Conservation (phyloP, 2,329 filamentous ascomycete genomes). For the Diaporthe citriasiana region DNA sequence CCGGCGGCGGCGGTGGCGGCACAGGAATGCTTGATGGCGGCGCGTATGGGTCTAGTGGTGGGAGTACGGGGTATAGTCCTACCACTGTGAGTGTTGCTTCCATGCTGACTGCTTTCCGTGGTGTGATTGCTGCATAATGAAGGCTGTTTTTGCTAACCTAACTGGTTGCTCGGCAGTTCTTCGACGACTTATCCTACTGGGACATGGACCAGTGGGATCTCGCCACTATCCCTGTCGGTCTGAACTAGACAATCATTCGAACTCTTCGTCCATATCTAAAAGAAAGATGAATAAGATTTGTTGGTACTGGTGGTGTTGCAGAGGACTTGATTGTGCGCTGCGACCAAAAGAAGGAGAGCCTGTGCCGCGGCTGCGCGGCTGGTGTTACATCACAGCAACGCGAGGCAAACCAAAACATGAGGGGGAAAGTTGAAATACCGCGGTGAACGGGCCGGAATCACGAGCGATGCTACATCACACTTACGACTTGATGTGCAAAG, state of each 20-base stretch:
- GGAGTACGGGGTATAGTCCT: constrained; percentile 19
- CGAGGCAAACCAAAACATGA: background rate
- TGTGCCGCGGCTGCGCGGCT: background rate
- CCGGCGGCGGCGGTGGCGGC: background rate
- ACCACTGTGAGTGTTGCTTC: constrained; percentile 35
- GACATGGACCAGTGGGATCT: constrained; percentile 56
- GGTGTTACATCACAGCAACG: constrained; percentile 5
- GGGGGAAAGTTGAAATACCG: background rate
- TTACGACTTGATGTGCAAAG: background rate
- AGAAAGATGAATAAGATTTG: background rate
- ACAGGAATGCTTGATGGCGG: background rate
- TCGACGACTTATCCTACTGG: constrained; percentile 46
- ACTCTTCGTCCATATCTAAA: no score
- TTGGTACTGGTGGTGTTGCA: background rate
- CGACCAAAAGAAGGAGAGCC: background rate
- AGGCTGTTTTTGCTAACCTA: constrained; percentile 16
- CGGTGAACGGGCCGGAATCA: background rate
- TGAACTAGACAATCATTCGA: constrained; percentile 10
- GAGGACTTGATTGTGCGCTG: background rate
- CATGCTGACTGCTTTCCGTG: background rate
- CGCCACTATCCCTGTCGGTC: constrained; percentile 26
- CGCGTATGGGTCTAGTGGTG: constrained; percentile 6
- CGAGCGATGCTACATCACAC: constrained; percentile 18
- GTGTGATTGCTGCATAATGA: background rate
- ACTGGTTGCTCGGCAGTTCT: constrained; percentile 27